Evolutionary conservation across 768 basidiomycete species (phyloP), one percentile per base, ranked within the genome.

Genomic region (Podaxis mareebaensis): DNA sequence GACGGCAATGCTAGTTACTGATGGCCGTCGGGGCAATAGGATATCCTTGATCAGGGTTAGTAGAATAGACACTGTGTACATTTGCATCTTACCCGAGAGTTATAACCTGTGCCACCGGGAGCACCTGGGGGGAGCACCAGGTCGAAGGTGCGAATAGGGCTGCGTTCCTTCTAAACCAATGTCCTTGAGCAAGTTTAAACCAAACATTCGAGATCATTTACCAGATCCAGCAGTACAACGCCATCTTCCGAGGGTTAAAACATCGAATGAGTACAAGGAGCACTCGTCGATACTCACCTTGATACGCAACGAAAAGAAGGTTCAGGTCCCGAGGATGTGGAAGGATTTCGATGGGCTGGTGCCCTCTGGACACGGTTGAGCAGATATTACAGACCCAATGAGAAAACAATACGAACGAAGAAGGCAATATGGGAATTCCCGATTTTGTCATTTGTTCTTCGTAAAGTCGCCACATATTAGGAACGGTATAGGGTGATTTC

Each of bases 101-200:
- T 73, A 72, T 90, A 91, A 11, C 87, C 87, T 24, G 78, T 75
- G 3, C 92, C 92, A 58, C 93, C 93, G 3, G 91, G 90, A 6
- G 93, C 91, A 39, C 94, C 93, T 4, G 93, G 91, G 22, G 89
- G 85, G 4, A 94, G 70, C 4, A 85, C 75, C 53, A 91, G 77
- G 71, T 92, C 91, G 70, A 88, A 95, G 10, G 81, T 84, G 46
- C 86, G 81, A 12, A 86, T 65, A 2, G 82, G 82, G 53, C 76
- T 80, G 26, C 79, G 81, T 74, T 85, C 80, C 65, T 78, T 75
- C 80, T 84, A 59, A 13, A 15, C 20, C 7, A 26, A n/a, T 38
- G 64, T 26, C 12, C 0, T 22, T 55, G 11, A 56, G 53, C 48
- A 28, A 22, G 42, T 20, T 40, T 1, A 22, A 13, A 33, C 65